These are phyloP conservation scores for Saccharomycopsis guyanensis DNA, from an alignment of 805 yeast genomes.

Conservation along the genomic window DNA sequence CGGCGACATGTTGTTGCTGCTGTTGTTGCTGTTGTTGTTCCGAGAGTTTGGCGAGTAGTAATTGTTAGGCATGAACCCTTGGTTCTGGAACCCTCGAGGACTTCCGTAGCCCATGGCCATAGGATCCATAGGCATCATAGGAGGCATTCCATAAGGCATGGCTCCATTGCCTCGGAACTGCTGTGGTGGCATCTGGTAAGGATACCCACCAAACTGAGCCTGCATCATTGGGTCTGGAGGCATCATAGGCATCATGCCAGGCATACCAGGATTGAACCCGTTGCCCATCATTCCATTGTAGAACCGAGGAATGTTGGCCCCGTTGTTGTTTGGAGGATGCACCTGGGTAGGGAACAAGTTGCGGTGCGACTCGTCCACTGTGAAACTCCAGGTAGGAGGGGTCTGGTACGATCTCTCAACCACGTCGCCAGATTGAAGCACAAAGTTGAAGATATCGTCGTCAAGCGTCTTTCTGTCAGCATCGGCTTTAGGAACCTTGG, in stretches of 20 bases:
- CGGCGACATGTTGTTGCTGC: constrained; percentile 9
- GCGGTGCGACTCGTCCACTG: constrained; percentile 49
- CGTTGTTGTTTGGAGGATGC: not conserved
- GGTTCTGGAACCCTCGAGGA: not conserved
- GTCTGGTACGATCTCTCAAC: constrained; percentile 63
- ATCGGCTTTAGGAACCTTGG: constrained; percentile 18
- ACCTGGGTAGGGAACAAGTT: constrained; percentile 37
- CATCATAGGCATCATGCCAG: constrained; percentile 10
- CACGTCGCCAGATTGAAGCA: constrained; percentile 1
- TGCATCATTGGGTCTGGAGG: constrained; percentile 4
- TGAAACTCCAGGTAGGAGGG: constrained; percentile 70
- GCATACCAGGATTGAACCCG: constrained; percentile 1
- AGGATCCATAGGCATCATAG: not conserved
- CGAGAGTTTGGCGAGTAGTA: not conserved
- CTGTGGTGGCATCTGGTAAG: constrained; percentile 7
- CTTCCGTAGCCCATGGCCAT: not conserved
- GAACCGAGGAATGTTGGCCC: not conserved
- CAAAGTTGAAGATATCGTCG: constrained; percentile 13
- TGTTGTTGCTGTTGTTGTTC: not conserved
- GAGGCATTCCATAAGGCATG: constrained; percentile 1
- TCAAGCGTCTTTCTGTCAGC: constrained; percentile 17
- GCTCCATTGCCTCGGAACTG: not conserved
- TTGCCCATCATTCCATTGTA: not conserved
- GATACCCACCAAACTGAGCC: not conserved
- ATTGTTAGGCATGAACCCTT: not conserved